Base-by-base conservation (phyloP, 306 rosid species). In the Clitoria ternatea region DNA sequence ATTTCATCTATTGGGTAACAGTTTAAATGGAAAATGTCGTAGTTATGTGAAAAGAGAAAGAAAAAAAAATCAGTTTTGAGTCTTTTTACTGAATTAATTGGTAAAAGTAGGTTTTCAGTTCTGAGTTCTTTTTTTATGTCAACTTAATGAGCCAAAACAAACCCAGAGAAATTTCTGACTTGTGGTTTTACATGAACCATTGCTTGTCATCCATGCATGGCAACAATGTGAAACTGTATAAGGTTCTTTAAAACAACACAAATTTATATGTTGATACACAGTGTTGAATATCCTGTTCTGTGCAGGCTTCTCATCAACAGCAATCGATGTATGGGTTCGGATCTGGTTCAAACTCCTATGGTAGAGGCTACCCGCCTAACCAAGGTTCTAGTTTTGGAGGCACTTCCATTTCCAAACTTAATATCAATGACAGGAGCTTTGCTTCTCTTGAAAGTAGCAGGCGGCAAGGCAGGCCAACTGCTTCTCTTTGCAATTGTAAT, bases 281-380 rank as follows among this genome's bases (percentile, higher is more conserved):
- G 43, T 68, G 82, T 68, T 74, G 74, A 73, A 57, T 44, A n/a
- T 65, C 66, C 19, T 30, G 60, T 84, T 74, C 44, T 85, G 42
- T 79, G 76, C 87, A 90, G 94, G 85, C 78, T 57, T 88, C 96
- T 79, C 91, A 84, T 72, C 92, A 88, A 65, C 94, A 80, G 57
- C 87, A 72, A 69, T 71, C 94, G 8, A 19, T 61, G 32, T 87
- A 90, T 84, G 92, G 91, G 45, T 82, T 76, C 73, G 96, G 93
- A 74, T 85, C 91, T 79, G 86, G 96, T 74, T 85, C 85, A 61
- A 85, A 86, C 67, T 80, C 89, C 29, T 84, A 85, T 72, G 84
- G 82, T 59, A 79, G 90, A 57, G 88, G 91, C 40, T 84, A 82
- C 73, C 52, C 85, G 54, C 87, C 93, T 59, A 86, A 80, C 81